Base-by-base conservation (phyloP, 225 moss, liverwort and hornwort species). In the Neckera pumila region DNA sequence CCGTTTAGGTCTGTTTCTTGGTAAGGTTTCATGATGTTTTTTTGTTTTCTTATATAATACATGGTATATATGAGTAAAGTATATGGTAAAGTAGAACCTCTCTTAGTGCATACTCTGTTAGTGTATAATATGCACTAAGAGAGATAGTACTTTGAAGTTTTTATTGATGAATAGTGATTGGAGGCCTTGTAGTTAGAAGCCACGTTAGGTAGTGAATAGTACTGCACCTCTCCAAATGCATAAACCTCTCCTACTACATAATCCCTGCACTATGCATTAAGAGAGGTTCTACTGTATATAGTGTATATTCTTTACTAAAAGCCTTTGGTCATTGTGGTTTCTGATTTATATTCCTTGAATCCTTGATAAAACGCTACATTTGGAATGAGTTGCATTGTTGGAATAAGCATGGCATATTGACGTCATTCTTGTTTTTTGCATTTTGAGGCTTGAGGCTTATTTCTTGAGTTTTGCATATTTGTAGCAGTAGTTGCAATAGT, bases 1-100 rank as follows among this genome's bases (percentile, higher is more conserved):
- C 0, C 0, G 1, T 7, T 67, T 0, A 40, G 1, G 1, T 0
- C 0, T 1, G 0, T 42, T 5, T 72, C 0, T 28, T 28, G 6
- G 11, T 66, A 20, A 65, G 66, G 36, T 36, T 36, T 3, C 0
- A 1, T 21, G 0, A 16, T 17, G 2, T 43, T 43, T 16, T 4
- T 3, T 73, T 27, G 26, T 25, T 70, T 42, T 70, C 1, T 70
- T 26, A 70, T 19, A 19, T 65, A 1, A 0, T 14, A 40, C 3
- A 26, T 70, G 14, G 14, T 70, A 5, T 25, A 19, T 25, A 70
- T 70, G 22, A 69, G 22, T 38, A 69, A 12, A 22, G 40, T 40
- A 40, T 47, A 30, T 73, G 18, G 8, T 47, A n/a, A n/a, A n/a
- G n/a, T n/a, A n/a, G n/a, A n/a, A n/a, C n/a, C n/a, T n/a, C n/a